Base-by-base conservation (phyloP, 2,329 filamentous ascomycete genomes). In the Hypoxylon sp. region DNA sequence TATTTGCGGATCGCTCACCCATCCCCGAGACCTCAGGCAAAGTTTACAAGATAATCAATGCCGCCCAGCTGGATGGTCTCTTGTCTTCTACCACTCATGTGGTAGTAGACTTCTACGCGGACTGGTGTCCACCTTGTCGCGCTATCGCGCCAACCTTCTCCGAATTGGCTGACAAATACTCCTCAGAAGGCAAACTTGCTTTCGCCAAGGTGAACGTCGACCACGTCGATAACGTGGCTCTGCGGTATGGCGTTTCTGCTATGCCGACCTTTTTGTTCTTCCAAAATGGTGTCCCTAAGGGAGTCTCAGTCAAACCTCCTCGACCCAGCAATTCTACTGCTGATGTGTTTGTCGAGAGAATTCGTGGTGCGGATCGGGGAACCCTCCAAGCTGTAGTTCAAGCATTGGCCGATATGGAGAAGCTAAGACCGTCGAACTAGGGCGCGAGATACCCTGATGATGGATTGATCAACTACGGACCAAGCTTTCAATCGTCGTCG, bases 151-250 rank as follows among this genome's bases (percentile, higher is more conserved):
- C 44, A 8, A 46, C 30, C 22, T 46, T 46, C 7, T 46, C 44
- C 22, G 24, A 46, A 28, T 46, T 46, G 44, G 44, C 44, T 9
- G 44, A 46, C 6, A 46, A 26, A 8, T 20, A 46, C 24, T 26
- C 44, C 24, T 16, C 24, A 9, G 18, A 46, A 6, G 44, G 44
- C 2, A 22, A 46, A 16, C 44, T 46, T 28, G 44, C 44, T 46
- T 46, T 46, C 44, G 44, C 44, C 24, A 46, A 46, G 24, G 44
- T 46, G 24, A 46, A 46, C 24, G 44, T 46, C 44, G 44, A 46
- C 24, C 44, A 46, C 30, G 44, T 46, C 44, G 18, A 46, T 9
- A 8, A 46, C 14, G 24, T 46, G 2, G 44, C 44, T n/a, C 24
- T 12, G 12, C 24, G 44, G 7, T 46, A 46, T 46, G 44, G 44